Conservation (phyloP, 768 basidiomycete species). For the Gymnopilus dilepis region DNA sequence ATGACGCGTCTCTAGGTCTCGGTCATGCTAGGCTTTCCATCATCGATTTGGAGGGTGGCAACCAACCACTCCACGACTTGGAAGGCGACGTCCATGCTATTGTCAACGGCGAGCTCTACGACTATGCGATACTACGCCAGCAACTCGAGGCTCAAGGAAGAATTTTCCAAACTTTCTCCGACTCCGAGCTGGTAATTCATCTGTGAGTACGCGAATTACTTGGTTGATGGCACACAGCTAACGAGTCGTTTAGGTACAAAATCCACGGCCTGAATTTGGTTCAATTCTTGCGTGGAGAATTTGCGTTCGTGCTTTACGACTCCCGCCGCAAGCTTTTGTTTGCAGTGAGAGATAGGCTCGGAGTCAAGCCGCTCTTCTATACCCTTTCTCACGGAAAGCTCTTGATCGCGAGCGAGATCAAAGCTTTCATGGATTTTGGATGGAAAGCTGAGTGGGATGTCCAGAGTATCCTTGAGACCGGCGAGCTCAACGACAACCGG, state of each 20-base stretch:
- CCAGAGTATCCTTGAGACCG: not conserved
- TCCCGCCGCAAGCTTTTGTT: slow-evolving; percentile 2
- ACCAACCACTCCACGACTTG: slow-evolving; percentile 2
- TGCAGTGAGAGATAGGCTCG: not conserved
- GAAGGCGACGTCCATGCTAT: not conserved
- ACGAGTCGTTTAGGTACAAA: not conserved
- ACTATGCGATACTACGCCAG: slow-evolving; percentile 9
- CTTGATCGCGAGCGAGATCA: slow-evolving; percentile 7
- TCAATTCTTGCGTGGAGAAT: slow-evolving; percentile 1
- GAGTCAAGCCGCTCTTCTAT: not conserved
- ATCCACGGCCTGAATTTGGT: slow-evolving; percentile 1
- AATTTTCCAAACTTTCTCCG: slow-evolving; percentile 9
- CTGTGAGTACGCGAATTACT: not conserved
- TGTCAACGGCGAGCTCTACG: slow-evolving; percentile 10
- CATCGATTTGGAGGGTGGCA: not conserved
- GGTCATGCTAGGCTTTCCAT: slow-evolving; percentile 6
- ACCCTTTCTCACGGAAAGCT: not conserved
- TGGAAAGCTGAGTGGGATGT: slow-evolving; percentile 12
- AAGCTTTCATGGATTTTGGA: slow-evolving; percentile 3
- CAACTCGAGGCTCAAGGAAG: not conserved
- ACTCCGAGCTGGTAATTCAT: slow-evolving; percentile 9
- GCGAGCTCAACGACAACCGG: slow-evolving; percentile 4
- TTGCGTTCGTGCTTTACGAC: slow-evolving; percentile 3
- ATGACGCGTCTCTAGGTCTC: not conserved
- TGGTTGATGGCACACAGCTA: not conserved